Percentiles rank a stretch among this genome's conserved stretches.
Evolutionary conservation across 1,284 basidiomycete species (phyloP).

Genomic region (Heterobasidion parviporum): DNA sequence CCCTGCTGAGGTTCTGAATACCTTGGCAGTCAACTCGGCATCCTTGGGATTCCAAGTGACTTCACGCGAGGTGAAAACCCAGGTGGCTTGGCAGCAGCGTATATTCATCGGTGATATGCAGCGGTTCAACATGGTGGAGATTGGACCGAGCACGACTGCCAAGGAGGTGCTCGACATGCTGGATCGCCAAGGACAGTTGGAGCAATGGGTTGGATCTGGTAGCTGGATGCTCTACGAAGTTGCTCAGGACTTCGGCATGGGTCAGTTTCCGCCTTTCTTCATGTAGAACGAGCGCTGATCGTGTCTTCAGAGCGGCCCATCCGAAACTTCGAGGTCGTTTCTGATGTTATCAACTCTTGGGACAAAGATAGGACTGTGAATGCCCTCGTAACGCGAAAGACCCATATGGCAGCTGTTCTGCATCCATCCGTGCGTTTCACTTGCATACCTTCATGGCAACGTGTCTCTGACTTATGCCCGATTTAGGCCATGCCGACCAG

Average conservation of each 20-base stretch:
- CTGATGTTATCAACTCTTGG: slow-evolving; percentile 75
- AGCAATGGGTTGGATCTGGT: slow-evolving; percentile 43
- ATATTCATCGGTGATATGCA: slow-evolving; percentile 71
- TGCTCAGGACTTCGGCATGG: slow-evolving; percentile 80
- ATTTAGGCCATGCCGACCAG: slow-evolving; percentile 59
- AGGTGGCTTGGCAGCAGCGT: slow-evolving; percentile 45
- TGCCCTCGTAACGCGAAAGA: slow-evolving; percentile 68
- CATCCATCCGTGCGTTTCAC: slow-evolving; percentile 44
- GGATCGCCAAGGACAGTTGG: slow-evolving; percentile 51
- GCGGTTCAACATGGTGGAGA: slow-evolving; percentile 62
- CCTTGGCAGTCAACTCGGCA: slow-evolving; percentile 5
- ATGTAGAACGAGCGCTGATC: slow-evolving; percentile 1
- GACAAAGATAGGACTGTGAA: slow-evolving; percentile 73
- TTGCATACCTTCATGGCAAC: neutral
- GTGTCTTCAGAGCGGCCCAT: slow-evolving; percentile 68
- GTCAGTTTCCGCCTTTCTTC: slow-evolving; percentile 32
- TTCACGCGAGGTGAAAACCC: slow-evolving; percentile 10
- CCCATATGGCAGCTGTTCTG: slow-evolving; percentile 49
- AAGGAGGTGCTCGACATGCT: slow-evolving; percentile 58
- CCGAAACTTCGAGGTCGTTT: slow-evolving; percentile 71
- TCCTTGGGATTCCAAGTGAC: neutral
- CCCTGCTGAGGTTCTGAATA: slow-evolving; percentile 16
- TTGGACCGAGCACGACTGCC: slow-evolving; percentile 51
- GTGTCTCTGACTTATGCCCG: neutral
- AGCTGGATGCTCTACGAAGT: slow-evolving; percentile 78